Percentiles rank a stretch among this genome's conserved stretches.
These are phyloP conservation scores for Taiozyma sp. DNA, from an alignment of 1,139 yeast genomes.

Conservation along the genomic window DNA sequence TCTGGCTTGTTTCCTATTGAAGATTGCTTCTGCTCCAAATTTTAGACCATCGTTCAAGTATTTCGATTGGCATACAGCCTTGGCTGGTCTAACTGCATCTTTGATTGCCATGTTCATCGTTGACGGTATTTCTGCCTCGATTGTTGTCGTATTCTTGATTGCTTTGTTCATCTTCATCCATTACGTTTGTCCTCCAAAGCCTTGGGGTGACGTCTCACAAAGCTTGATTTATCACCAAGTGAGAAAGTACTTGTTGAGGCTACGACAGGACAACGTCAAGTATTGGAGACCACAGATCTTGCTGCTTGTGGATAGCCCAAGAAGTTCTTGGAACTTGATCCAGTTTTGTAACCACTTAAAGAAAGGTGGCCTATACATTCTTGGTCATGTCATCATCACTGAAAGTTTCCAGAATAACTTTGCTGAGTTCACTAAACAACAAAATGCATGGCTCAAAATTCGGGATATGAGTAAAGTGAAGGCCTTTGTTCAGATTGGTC, in stretches of 20 bases:
- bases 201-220: conserved; percentile 98
- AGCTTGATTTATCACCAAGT: conserved; percentile 93
- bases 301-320: conserved; percentile 81
- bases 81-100: conserved; percentile 64
- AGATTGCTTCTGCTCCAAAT: conserved; percentile 91
- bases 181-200: conserved; percentile 87
- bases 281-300: conserved; percentile 97
- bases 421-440: conserved; percentile 65
- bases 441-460: conserved; percentile 75
- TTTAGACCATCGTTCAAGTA: conserved; percentile 91
- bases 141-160: conserved; percentile 60
- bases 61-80: conserved; percentile 78
- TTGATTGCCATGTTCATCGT: conserved; percentile 88
- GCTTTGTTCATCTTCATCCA: conserved; percentile 74
- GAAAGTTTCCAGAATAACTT: conserved; percentile 53
- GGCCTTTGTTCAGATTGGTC: conserved; percentile 89
- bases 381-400: conserved; percentile 82
- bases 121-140: conserved; percentile 82
- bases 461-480: conserved; percentile 74
- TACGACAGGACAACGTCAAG: conserved; percentile 88
- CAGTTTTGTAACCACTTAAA: conserved; percentile 92
- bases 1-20: conserved; percentile 82
- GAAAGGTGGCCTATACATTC: conserved; percentile 86
- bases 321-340: conserved; percentile 86
- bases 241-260: conserved; percentile 68